phyloP scores from a whole-genome alignment of 345 rosid species.

The Brassica cretica region DNA sequence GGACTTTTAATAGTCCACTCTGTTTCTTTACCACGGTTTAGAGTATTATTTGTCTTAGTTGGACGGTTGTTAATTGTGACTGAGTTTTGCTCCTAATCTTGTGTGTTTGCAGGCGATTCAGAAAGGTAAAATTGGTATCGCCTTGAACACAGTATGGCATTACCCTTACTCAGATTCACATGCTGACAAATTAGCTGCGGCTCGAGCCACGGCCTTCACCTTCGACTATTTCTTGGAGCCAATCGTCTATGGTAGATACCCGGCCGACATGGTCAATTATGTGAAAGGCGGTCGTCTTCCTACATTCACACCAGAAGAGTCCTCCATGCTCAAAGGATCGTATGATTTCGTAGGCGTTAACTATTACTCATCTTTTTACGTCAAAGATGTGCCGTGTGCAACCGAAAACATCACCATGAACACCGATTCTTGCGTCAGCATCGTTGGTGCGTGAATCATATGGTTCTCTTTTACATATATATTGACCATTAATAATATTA shows the following conservation, averaged over 20 bases:
- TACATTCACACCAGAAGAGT: conserved; percentile 41
- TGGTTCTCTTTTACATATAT: not conserved
- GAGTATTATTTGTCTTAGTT: too few relatives aligned
- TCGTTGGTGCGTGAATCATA: conserved; percentile 22
- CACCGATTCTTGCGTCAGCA: conserved; percentile 45
- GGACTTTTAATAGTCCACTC: not conserved
- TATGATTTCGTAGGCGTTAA: conserved; percentile 55
- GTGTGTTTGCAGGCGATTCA: conserved; percentile 42
- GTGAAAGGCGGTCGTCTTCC: conserved; percentile 51
- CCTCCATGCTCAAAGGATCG: conserved; percentile 41
- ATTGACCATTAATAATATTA: not conserved
- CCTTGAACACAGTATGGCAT: conserved; percentile 40
- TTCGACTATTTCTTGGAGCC: conserved; percentile 53
- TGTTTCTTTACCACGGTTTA: not conserved
- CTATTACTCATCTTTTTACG: conserved; percentile 48
- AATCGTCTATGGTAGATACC: conserved; percentile 45
- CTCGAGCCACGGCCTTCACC: conserved; percentile 45
- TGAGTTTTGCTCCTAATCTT: not conserved
- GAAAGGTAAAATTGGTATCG: conserved; percentile 48
- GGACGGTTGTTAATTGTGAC: not conserved
- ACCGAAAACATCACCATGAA: conserved; percentile 37
- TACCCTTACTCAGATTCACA: conserved; percentile 43
- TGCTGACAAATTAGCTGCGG: conserved; percentile 41
- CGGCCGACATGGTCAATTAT: conserved; percentile 33
- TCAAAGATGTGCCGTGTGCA: conserved; percentile 22